A percentile compares a stretch with the other conserved stretches of the same genome.
Conservation (phyloP, 2,329 filamentous ascomycete genomes). For the Helicocarpus griseus region DNA sequence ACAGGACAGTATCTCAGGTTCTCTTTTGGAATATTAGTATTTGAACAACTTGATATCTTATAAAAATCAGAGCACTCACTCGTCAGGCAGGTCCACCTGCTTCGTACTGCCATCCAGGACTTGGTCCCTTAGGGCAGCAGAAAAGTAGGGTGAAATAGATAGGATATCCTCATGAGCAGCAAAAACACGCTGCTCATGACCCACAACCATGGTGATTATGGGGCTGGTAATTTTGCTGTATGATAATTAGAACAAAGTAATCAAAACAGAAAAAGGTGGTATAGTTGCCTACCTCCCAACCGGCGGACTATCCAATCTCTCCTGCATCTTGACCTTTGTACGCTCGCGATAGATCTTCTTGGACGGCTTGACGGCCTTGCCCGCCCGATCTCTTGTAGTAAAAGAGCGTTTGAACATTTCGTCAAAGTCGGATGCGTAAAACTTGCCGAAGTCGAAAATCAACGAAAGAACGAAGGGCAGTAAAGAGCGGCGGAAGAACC, state of each 20-base stretch:
- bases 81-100: conserved; percentile 66
- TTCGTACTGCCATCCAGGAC: conserved; percentile 61
- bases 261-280: not conserved
- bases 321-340: conserved; percentile 78
- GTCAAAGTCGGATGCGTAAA: conserved; percentile 27
- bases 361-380: conserved; percentile 70
- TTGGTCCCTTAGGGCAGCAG: conserved; percentile 59
- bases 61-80: conserved; percentile 25
- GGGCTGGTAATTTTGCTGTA: conserved; percentile 50
- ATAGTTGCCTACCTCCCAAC: conserved; percentile 38
- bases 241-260: conserved; percentile 2
- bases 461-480: conserved; percentile 44
- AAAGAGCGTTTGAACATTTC: conserved; percentile 92
- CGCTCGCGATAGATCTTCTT: conserved; percentile 71
- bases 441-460: conserved; percentile 20
- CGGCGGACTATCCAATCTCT: conserved; percentile 58
- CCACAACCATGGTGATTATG: conserved; percentile 80
- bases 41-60: not conserved
- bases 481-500: conserved; percentile 26
- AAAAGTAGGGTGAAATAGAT: conserved; percentile 75
- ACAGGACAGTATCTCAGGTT: conserved; percentile 87
- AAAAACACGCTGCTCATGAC: conserved; percentile 77
- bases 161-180: conserved; percentile 92
- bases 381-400: conserved; percentile 71
- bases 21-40: conserved; percentile 47